phyloP scores from a whole-genome alignment of 306 rosid species.

The Senna siamea region DNA sequence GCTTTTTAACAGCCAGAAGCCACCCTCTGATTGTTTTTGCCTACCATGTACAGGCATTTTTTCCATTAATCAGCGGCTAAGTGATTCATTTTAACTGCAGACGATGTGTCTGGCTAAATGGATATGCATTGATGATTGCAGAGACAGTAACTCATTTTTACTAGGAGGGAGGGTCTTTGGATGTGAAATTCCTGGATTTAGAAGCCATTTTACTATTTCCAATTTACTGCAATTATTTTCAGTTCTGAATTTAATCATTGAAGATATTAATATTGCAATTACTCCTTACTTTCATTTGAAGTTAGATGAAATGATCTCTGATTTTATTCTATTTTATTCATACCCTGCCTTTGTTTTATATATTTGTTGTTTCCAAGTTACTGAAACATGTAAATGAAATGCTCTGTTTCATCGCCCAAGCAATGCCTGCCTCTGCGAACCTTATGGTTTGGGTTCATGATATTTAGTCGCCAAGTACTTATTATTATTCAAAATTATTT shows the following conservation, averaged over 20 bases:
- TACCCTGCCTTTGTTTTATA: constrained; percentile 26
- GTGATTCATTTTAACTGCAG: constrained; percentile 64
- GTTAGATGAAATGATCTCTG: constrained; percentile 49
- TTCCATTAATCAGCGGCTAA: constrained; percentile 53
- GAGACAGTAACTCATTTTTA: constrained; percentile 64
- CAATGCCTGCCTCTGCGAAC: too few relatives aligned
- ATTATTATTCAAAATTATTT: too few relatives aligned
- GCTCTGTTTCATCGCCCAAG: neutral
- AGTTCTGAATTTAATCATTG: constrained; percentile 61
- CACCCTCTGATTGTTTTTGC: constrained; percentile 61
- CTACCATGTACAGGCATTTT: constrained; percentile 83
- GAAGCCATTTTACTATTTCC: constrained; percentile 54
- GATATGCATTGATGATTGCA: constrained; percentile 64
- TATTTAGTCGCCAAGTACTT: too few relatives aligned
- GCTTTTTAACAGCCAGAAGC: constrained; percentile 38
- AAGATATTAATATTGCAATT: constrained; percentile 51
- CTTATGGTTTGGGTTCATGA: too few relatives aligned
- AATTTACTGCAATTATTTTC: constrained; percentile 50
- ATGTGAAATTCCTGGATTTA: constrained; percentile 54
- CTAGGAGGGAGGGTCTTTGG: constrained; percentile 56
- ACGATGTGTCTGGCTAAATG: constrained; percentile 59
- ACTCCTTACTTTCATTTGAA: constrained; percentile 56
- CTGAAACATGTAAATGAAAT: neutral
- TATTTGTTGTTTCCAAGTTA: constrained; percentile 10
- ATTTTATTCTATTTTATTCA: constrained; percentile 29